Percentiles rank a stretch among this genome's conserved stretches.
phyloP scores from a whole-genome alignment of 805 yeast species.

The Cyberlindnera maritima region DNA sequence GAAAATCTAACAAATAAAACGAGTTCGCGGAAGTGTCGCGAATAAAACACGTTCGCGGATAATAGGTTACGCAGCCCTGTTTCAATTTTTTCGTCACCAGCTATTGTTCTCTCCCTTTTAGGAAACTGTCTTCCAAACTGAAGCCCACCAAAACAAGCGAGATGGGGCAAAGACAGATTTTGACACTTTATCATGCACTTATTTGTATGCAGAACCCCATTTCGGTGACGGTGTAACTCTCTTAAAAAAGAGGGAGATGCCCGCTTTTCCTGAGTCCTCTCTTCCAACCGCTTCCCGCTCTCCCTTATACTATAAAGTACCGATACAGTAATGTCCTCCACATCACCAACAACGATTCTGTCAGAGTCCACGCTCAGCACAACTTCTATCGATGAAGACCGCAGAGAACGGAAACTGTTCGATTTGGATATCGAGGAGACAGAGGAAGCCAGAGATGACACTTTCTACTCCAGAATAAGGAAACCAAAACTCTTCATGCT shows the following conservation, averaged over 20 bases:
- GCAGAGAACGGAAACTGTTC: slow-evolving; percentile 2
- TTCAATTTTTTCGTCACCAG: neutral
- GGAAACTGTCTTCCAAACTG: neutral
- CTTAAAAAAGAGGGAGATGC: neutral
- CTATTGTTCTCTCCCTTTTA: neutral
- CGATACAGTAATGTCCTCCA: neutral
- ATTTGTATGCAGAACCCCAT: too few species aligned
- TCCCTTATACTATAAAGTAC: too few species aligned
- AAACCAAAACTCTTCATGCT: slow-evolving; percentile 25
- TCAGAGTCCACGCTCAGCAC: slow-evolving; percentile 11
- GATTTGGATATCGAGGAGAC: slow-evolving; percentile 19
- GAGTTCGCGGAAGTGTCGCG: too few species aligned
- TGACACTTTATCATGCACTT: neutral
- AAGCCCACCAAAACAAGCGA: neutral
- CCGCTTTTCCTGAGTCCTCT: too few species aligned
- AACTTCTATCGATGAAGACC: neutral
- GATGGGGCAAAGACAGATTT: neutral
- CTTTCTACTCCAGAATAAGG: slow-evolving; percentile 10
- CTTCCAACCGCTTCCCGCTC: too few species aligned
- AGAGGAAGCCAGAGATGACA: neutral
- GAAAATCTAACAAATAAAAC: too few species aligned
- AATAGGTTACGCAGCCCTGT: neutral
- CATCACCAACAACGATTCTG: slow-evolving; percentile 15
- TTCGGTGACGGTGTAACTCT: too few species aligned
- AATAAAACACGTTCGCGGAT: too few species aligned